A percentile compares a stretch with the other conserved stretches of the same genome.
Conservation (phyloP, 495 filamentous ascomycete species). For the Lasiosphaeria miniovina region DNA sequence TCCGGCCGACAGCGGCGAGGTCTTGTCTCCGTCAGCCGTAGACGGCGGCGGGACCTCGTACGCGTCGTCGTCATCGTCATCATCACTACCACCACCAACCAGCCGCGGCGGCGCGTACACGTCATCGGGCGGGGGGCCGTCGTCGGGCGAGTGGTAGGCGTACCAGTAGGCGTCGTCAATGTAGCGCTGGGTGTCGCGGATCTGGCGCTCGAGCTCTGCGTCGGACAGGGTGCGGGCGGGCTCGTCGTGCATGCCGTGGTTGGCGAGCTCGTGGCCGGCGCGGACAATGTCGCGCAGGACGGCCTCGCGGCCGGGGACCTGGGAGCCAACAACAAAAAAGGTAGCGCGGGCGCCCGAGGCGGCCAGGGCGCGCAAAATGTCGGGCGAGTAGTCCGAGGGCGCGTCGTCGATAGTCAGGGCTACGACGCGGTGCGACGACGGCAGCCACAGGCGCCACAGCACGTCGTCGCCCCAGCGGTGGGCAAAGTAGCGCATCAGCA, state of each 20-base stretch:
- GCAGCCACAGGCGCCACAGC: constrained; percentile 61
- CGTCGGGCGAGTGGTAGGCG: constrained; percentile 26
- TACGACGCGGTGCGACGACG: constrained; percentile 55
- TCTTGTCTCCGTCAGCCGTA: no score
- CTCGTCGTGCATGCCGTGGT: constrained; percentile 86
- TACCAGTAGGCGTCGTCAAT: constrained; percentile 54
- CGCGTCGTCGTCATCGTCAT: no score
- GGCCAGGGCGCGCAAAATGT: constrained; percentile 63
- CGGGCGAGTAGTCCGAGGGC: constrained; percentile 67
- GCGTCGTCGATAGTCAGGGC: constrained; percentile 85
- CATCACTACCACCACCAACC: no score
- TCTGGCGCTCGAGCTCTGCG: constrained; percentile 41
- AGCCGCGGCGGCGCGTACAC: no score
- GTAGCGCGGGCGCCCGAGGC: constrained; percentile 66
- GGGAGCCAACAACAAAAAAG: constrained; percentile 76
- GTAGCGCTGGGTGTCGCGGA: constrained; percentile 42
- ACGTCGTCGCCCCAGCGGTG: constrained; percentile 72
- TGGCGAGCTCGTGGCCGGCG: constrained; percentile 68
- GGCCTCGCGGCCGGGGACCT: constrained; percentile 60
- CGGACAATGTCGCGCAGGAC: constrained; percentile 59
- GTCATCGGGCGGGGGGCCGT: constrained; percentile 11
- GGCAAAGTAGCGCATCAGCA: constrained; percentile 65
- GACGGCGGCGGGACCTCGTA: no score
- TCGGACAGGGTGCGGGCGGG: constrained; percentile 50
- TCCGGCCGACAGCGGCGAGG: no score